Base-by-base conservation (phyloP, 139 green algal species). In the Limnomonas spitsbergensis region DNA sequence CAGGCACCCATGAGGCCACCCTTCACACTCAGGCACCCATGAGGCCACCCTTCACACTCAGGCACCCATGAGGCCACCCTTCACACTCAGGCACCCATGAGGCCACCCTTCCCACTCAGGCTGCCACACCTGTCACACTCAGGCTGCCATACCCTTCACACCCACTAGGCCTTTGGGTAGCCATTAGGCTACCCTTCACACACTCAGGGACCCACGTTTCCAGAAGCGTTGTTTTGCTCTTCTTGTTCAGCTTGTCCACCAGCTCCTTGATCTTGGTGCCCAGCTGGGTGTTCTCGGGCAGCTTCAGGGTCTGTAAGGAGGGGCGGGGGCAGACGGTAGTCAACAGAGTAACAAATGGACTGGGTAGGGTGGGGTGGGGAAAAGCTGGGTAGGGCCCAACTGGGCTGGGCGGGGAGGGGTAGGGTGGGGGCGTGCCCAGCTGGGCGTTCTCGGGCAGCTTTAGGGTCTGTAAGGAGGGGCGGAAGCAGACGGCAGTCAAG, bases 211-310 rank as follows among this genome's bases (percentile, higher is more conserved):
- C n/a, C 24, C 20, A 73, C 3, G n/a, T 32, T 2, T 9, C 39
- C 26, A 77, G 38, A 24, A 74, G 68, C 7, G 68, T 53, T n/a
- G 32, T 9, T 31, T 74, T 74, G 53, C 27, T 14, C 74, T 72
- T 72, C 36, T 38, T 29, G 35, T 77, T 68, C 34, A 82, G 36
- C 27, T 7, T 47, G 1, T 38, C 34, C 32, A 86, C 78, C 24
- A 72, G 68, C 4, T 68, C 29, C 3, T 86, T 67, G 27, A 98
- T 73, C 69, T 83, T 4, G n/a, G 56, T 61, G 47, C 81, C 81
- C 14, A 97, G 53, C 1, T 88, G 73, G 38, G 71, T 76, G 83
- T 98, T 97, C 66, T 88, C 84, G 24, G 74, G 69, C 32, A 84
- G 36, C 38, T 90, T 82, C n/a, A 98, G 83, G 1, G 76, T 34